A percentile compares a stretch with the other conserved stretches of the same genome.
Conservation (phyloP, 2,329 filamentous ascomycete species). For the Aspergillus sp. region DNA sequence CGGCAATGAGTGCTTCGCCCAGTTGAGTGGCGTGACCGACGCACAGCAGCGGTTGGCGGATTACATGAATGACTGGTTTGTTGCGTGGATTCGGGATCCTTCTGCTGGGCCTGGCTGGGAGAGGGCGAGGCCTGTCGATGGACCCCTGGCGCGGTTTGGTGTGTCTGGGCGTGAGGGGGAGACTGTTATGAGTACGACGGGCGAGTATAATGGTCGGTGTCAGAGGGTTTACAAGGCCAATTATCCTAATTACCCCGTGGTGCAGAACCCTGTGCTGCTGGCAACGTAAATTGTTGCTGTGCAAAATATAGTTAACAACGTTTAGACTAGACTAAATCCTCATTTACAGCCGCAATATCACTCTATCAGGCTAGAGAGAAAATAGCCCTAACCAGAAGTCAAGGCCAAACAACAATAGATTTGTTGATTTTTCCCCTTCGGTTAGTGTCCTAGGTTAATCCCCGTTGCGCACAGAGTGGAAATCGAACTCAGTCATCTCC, state of each 20-base stretch:
- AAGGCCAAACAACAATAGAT: no score
- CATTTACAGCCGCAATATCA: no score
- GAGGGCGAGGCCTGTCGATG: conserved; percentile 15
- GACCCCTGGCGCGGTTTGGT: conserved; percentile 20
- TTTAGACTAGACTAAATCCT: no score
- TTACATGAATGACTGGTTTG: conserved; percentile 24
- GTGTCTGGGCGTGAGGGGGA: conserved; percentile 19
- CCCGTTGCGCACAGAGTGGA: no score
- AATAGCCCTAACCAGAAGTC: no score
- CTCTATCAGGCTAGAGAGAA: no score
- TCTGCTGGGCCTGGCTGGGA: conserved; percentile 20
- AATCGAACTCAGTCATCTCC: no score
- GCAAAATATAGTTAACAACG: no score
- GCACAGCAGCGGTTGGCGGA: conserved; percentile 20
- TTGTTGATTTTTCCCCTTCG: no score
- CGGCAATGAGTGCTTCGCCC: conserved; percentile 23
- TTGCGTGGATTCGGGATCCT: conserved; percentile 23
- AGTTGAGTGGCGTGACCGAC: conserved; percentile 16
- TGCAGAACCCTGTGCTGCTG: conserved; percentile 17
- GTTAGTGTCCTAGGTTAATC: no score
- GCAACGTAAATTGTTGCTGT: no score
- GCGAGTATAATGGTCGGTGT: conserved; percentile 22
- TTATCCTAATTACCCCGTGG: conserved; percentile 21
- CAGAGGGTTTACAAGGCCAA: conserved; percentile 21
- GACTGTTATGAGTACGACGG: conserved; percentile 17